Evolutionary conservation across 306 rosid species (phyloP), one percentile per base, ranked within the genome.

Genomic region (Crotalaria pallida): DNA sequence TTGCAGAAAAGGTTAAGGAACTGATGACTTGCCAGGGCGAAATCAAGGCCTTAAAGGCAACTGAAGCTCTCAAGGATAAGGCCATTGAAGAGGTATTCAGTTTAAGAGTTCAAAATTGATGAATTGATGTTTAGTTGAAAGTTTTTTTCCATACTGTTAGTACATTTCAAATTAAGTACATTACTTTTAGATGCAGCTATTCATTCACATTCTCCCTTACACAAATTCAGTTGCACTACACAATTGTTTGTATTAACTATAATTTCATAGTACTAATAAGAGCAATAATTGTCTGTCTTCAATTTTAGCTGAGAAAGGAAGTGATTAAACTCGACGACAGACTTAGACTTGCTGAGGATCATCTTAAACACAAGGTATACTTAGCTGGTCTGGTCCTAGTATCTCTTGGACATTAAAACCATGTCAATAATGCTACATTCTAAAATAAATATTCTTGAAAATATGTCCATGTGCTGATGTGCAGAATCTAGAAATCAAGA

Each of bases 401-500:
- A 59, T 53, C 15, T 38, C 5, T 72, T 69, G 38, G 58, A 74
- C 56, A 1, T 67, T 75, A 13, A 73, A 77, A 41, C 19, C 11
- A 24, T 40, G 57, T 45, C 2, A 56, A 51, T 19, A 66, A 12
- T 71, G 16, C 29, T 68, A 48, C 57, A 58, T 36, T 51, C 68
- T 70, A 33, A 69, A 33, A 40, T 41, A 33, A 53, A 53, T 23
- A 18, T 17, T 61, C 67, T n/a, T n/a, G n/a, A 24, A 53, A 77
- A 79, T 51, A 29, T 63, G 72, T 51, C 43, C 27, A 74, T 65
- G 34, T 79, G 75, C 90, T 90, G 98, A 74, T 65, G 34, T 79
- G 75, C 90, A 94, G 98, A 88, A 90, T 72, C 86, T 90, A 65
- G 97, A 94, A 77, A 77, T 85, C 80, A 94, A 83, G 88, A 94